phyloP scores from a whole-genome alignment of 1,139 yeast species.

The Taphrina betulina region DNA sequence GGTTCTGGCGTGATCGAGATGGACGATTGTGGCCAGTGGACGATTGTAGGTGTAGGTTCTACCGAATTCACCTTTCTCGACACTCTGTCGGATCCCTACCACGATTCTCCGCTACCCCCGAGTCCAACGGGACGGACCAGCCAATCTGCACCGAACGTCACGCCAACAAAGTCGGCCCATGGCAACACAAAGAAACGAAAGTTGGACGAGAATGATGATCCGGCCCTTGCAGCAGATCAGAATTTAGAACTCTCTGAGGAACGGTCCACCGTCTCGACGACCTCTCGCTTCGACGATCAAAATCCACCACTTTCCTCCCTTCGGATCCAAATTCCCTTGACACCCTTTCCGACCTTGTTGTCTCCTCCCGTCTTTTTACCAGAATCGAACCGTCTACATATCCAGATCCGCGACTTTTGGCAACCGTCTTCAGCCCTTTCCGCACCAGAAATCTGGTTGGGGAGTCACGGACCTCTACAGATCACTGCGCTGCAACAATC shows the following conservation, averaged over 20 bases:
- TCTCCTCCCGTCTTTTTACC: conserved; percentile 17
- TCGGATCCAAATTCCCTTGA: conserved; percentile 4
- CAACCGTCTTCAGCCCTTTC: conserved; percentile 4
- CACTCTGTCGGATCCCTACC: conserved; percentile 9
- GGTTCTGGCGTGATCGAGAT: conserved; percentile 5
- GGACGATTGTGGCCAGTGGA: conserved; percentile 19
- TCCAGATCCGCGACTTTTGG: conserved; percentile 22
- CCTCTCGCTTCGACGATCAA: too few relatives aligned
- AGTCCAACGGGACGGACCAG: not conserved
- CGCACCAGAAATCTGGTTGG: conserved; percentile 24
- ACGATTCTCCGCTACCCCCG: too few relatives aligned
- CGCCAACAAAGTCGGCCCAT: not conserved
- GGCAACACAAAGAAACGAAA: not conserved
- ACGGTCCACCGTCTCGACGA: not conserved
- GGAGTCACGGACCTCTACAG: conserved; percentile 23
- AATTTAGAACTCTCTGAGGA: too few relatives aligned
- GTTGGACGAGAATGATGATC: not conserved
- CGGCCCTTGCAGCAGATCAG: too few relatives aligned
- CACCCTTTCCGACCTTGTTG: conserved; percentile 29
- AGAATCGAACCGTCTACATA: conserved; percentile 13
- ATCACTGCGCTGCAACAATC: conserved; percentile 21
- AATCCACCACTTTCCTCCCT: not conserved
- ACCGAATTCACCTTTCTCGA: not conserved
- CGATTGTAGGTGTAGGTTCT: conserved; percentile 9
- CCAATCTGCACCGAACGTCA: not conserved